Percentiles rank a stretch among this genome's conserved stretches.
phyloP scores from a whole-genome alignment of 75 land plant species.

The Azolla pinnata region DNA sequence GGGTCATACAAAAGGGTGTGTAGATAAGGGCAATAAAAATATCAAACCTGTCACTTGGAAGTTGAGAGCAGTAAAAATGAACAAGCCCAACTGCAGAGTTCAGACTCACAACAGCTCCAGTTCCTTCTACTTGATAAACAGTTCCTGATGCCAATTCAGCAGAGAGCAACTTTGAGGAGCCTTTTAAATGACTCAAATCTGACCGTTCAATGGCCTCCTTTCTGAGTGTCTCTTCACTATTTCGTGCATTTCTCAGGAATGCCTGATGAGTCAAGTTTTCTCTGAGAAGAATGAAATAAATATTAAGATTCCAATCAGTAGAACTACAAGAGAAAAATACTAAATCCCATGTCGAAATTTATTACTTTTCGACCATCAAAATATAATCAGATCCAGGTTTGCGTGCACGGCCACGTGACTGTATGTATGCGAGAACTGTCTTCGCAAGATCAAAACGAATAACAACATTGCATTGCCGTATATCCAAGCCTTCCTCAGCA shows the following conservation, averaged over 20 bases:
- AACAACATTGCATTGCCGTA: conserved; percentile 99
- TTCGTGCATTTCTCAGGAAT: conserved; percentile 84
- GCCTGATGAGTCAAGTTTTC: conserved; percentile 77
- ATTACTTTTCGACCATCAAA: conserved; percentile 94
- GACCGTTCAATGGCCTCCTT: conserved; percentile 97
- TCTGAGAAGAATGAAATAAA: conserved; percentile 27
- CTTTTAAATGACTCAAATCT: conserved; percentile 75
- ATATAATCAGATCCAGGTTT: conserved; percentile 99
- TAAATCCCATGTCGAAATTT: not conserved
- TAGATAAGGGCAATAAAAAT: not conserved
- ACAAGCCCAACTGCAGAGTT: conserved; percentile 98
- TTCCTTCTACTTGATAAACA: conserved; percentile 82
- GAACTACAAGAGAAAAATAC: too few species aligned
- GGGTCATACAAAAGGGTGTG: not conserved
- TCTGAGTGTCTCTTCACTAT: conserved; percentile 96
- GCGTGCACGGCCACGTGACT: conserved; percentile 98
- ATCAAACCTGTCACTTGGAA: conserved; percentile 93
- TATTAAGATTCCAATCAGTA: not conserved
- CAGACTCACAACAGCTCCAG: conserved; percentile 94
- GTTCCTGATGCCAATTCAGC: conserved; percentile 51
- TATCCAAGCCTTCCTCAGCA: conserved; percentile 99
- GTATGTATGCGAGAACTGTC: conserved; percentile 96
- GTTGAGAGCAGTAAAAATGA: conserved; percentile 93
- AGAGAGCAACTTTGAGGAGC: conserved; percentile 40
- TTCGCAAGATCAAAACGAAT: conserved; percentile 99